Base-by-base conservation (phyloP, 805 yeast species). In the Pichia insulana region DNA sequence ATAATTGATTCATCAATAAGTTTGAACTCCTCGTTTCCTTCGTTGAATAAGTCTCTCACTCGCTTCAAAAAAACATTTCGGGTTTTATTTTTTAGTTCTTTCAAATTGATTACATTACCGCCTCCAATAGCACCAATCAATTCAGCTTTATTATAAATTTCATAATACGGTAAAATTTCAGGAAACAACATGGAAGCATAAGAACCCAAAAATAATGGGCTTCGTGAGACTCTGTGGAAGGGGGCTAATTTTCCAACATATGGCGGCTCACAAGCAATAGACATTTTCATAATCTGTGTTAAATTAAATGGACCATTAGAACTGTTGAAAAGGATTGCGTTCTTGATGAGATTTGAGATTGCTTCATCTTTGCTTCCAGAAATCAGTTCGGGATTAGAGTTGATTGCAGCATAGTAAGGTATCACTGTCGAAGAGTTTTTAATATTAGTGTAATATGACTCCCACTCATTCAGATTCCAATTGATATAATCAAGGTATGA, bases 391-490 rank as follows among this genome's bases (percentile, higher is more conserved):
- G 34, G 25, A 22, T 32, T 37, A 13, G 64, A 61, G 36, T 82
- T 31, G 15, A 30, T 13, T n/a, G 2, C 3, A 15, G 18, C 4
- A 15, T 36, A 43, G 28, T 30, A 18, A 17, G 43, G 22, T 19
- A n/a, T 16, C 4, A 45, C 28, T n/a, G 16, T 25, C 2, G 39
- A 25, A 4, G 6, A 7, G 17, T 51, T 41, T 13, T 27, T 31
- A 11, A 45, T 39, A 16, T 42, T 67, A 16, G 63, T 61, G 36
- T 82, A 61, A 57, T 83, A 85, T 34, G 77, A 84, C 49, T 79
- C 76, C 97, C 97, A 90, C 55, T 92, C 77, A 43, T 71, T 76
- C 54, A 87, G 78, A 0, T 94, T 82, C 41, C 80, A 78, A 44
- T 75, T 71, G 4, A 88, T 76, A 39, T 85, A 71, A 50, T 74